Evolutionary conservation across 2,329 filamentous ascomycete genomes (phyloP).

Genomic region (Dactylellina cionopaga): DNA sequence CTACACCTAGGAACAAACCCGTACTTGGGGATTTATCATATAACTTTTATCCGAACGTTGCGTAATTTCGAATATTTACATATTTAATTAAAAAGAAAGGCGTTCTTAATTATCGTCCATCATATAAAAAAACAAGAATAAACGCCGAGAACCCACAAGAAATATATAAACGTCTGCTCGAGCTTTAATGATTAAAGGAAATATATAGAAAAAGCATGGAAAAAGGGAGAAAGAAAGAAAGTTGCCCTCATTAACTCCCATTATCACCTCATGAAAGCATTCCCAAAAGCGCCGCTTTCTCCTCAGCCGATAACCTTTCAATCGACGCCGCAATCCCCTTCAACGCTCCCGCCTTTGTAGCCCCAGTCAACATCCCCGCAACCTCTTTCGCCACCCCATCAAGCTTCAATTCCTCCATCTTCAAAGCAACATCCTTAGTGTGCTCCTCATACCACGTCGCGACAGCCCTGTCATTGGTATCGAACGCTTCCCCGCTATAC

Average conservation of each 20-base stretch:
- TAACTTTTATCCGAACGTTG: too few species aligned
- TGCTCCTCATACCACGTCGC: conserved; percentile 97
- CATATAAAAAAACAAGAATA: neutral
- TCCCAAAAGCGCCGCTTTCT: conserved; percentile 84
- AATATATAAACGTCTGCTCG: neutral
- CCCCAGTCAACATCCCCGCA: conserved; percentile 72
- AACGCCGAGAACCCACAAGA: neutral
- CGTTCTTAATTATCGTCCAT: neutral
- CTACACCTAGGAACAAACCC: too few species aligned
- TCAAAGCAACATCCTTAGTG: conserved; percentile 80
- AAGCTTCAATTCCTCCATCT: conserved; percentile 83
- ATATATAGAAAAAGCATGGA: neutral
- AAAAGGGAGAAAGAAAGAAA: neutral
- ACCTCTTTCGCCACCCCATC: conserved; percentile 77
- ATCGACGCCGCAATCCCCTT: conserved; percentile 88
- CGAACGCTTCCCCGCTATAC: conserved; percentile 69
- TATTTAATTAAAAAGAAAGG: neutral
- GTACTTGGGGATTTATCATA: too few species aligned
- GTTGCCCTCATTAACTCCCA: neutral
- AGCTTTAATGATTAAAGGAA: neutral
- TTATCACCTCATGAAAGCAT: conserved; percentile 47
- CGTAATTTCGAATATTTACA: too few species aligned
- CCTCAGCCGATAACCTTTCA: conserved; percentile 83
- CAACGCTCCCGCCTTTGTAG: conserved; percentile 69
- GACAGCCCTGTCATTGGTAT: conserved; percentile 81